Conservation (phyloP, 2,329 filamentous ascomycete genomes). For the Cladorrhinum sp. region DNA sequence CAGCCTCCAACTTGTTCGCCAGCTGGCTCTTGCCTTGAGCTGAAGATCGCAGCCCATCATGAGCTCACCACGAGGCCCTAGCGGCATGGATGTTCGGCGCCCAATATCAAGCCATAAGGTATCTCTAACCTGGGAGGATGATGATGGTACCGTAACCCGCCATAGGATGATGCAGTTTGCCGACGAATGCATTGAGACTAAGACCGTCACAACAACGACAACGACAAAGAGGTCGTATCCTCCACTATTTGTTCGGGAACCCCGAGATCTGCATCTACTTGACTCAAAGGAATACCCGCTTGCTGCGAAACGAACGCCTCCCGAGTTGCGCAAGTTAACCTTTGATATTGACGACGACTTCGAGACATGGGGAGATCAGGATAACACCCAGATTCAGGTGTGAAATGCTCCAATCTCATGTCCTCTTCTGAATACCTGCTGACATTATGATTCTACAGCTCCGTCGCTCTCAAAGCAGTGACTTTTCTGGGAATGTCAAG, state of each 20-base stretch:
- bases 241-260: conserved; percentile 74
- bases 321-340: conserved; percentile 71
- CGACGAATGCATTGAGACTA: conserved; percentile 65
- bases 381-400: conserved; percentile 23
- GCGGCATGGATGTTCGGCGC: conserved; percentile 32
- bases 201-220: conserved; percentile 83
- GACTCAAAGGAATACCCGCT: conserved; percentile 90
- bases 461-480: conserved; percentile 24
- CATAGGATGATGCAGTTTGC: conserved; percentile 47
- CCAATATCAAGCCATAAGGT: conserved; percentile 36
- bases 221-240: conserved; percentile 83
- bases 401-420: neutral
- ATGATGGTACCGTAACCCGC: conserved; percentile 25
- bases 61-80: conserved; percentile 16
- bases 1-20: neutral
- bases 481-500: conserved; percentile 28
- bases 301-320: conserved; percentile 76
- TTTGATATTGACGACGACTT: conserved; percentile 66
- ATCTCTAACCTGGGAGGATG: conserved; percentile 36
- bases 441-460: conserved; percentile 13
- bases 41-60: neutral
- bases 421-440: conserved; percentile 5
- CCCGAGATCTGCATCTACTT: conserved; percentile 66
- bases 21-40: neutral
- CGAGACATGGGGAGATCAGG: conserved; percentile 28